Evolutionary conservation across 345 rosid species (phyloP).

Genomic region (Trapa bicornis): DNA sequence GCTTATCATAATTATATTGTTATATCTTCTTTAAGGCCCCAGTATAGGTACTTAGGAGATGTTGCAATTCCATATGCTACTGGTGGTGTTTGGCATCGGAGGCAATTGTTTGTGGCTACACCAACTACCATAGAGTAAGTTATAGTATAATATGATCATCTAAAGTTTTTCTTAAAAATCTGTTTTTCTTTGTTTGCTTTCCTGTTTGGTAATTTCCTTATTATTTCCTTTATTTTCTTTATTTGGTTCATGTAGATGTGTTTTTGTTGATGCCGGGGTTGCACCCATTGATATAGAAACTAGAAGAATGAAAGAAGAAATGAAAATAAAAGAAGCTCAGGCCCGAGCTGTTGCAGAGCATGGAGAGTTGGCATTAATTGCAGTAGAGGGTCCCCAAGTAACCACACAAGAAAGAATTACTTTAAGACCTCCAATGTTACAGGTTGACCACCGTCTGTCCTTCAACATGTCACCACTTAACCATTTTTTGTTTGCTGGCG

Average conservation of each 20-base stretch:
- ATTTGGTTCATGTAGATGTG: slow-evolving; percentile 43
- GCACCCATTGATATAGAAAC: slow-evolving; percentile 84
- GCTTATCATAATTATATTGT: slow-evolving; percentile 87
- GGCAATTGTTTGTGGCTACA: slow-evolving; percentile 93
- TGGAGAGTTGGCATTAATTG: slow-evolving; percentile 86
- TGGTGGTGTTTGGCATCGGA: slow-evolving; percentile 95
- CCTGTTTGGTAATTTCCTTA: not conserved
- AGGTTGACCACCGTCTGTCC: slow-evolving; percentile 33
- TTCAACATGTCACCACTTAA: not conserved
- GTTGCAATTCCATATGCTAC: slow-evolving; percentile 92
- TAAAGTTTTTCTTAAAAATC: not conserved
- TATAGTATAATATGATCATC: slow-evolving; percentile 1
- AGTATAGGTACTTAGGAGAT: slow-evolving; percentile 90
- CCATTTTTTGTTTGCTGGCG: not conserved
- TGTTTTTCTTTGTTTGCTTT: not conserved
- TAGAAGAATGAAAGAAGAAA: slow-evolving; percentile 75
- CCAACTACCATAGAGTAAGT: slow-evolving; percentile 98
- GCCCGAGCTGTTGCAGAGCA: slow-evolving; percentile 83
- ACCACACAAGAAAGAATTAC: slow-evolving; percentile 53
- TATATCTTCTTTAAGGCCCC: slow-evolving; percentile 88
- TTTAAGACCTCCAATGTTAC: slow-evolving; percentile 90
- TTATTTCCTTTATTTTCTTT: not conserved
- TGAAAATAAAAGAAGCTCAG: slow-evolving; percentile 84
- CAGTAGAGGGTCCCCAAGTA: slow-evolving; percentile 63
- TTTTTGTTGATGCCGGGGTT: slow-evolving; percentile 94